phyloP scores from a whole-genome alignment of 768 basidiomycete species.

The Podaxis sp. region DNA sequence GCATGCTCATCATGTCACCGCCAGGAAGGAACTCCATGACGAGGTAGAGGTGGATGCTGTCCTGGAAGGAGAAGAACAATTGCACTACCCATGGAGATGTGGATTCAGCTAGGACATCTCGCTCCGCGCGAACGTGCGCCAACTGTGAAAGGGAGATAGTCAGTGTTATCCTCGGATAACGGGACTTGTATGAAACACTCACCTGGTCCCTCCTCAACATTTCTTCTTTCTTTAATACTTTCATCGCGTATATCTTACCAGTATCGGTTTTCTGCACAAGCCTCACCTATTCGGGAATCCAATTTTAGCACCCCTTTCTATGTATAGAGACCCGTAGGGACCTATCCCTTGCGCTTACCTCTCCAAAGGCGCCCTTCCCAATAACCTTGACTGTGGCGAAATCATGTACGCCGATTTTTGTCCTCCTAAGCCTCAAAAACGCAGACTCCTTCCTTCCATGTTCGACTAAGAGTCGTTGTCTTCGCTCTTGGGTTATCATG shows the following conservation, averaged over 20 bases:
- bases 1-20: conserved; percentile 99
- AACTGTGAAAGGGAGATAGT: conserved; percentile 48
- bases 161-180: not conserved
- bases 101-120: conserved; percentile 94
- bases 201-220: conserved; percentile 99
- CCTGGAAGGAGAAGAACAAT: conserved; percentile 98
- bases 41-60: conserved; percentile 86
- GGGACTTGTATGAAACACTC: conserved; percentile 19
- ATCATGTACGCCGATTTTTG: conserved; percentile 87
- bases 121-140: conserved; percentile 96
- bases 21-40: conserved; percentile 99
- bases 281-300: conserved; percentile 55
- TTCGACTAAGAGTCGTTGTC: conserved; percentile 78
- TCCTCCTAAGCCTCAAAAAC: conserved; percentile 84
- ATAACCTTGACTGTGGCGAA: conserved; percentile 98
- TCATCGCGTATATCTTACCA: conserved; percentile 99
- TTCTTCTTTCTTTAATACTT: conserved; percentile 93
- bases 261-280: conserved; percentile 97
- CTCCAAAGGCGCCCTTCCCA: conserved; percentile 98
- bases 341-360: conserved; percentile 49
- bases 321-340: too few species aligned
- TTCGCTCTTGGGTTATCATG: conserved; percentile 78
- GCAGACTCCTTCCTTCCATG: conserved; percentile 87
- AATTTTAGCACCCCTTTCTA: not conserved
- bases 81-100: conserved; percentile 97